phyloP scores from a whole-genome alignment of 108 stramenopile species.

The Nitzschia inconspicua region DNA sequence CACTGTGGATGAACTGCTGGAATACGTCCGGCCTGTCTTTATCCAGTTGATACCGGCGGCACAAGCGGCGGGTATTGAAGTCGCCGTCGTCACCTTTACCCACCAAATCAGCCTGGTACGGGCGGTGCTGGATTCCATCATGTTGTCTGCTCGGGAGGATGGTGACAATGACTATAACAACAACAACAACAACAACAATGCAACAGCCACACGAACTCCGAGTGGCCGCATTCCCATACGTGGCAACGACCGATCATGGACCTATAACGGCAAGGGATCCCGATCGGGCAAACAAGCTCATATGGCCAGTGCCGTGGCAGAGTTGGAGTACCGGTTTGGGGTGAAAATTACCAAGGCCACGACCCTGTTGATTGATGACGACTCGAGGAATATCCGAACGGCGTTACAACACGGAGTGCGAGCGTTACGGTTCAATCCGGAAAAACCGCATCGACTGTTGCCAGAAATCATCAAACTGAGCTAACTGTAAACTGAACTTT shows the following conservation, averaged over 20 bases:
- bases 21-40: conserved; percentile 89
- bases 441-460: conserved; percentile 54
- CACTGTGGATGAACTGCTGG: conserved; percentile 60
- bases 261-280: conserved; percentile 70
- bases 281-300: conserved; percentile 83
- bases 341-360: conserved; percentile 57
- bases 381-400: conserved; percentile 71
- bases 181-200: too few relatives aligned
- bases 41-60: conserved; percentile 63
- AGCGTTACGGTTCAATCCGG: conserved; percentile 86
- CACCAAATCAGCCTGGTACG: conserved; percentile 72
- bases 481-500: conserved; percentile 17
- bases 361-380: conserved; percentile 95
- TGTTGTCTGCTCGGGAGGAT: conserved; percentile 13
- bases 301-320: conserved; percentile 94
- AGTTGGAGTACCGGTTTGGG: conserved; percentile 43
- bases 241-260: conserved; percentile 83
- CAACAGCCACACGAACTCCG: too few relatives aligned
- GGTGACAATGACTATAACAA: too few relatives aligned
- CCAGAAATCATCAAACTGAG: conserved; percentile 57
- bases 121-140: conserved; percentile 63
- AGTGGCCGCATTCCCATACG: conserved; percentile 83
- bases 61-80: conserved; percentile 45
- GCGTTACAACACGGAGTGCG: conserved; percentile 74
- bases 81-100: conserved; percentile 92